A percentile compares a stretch with the other conserved stretches of the same genome.
These are phyloP conservation scores for Fusarium praegraminearum DNA, from an alignment of 2,329 filamentous ascomycete genomes.

Conservation along the genomic window DNA sequence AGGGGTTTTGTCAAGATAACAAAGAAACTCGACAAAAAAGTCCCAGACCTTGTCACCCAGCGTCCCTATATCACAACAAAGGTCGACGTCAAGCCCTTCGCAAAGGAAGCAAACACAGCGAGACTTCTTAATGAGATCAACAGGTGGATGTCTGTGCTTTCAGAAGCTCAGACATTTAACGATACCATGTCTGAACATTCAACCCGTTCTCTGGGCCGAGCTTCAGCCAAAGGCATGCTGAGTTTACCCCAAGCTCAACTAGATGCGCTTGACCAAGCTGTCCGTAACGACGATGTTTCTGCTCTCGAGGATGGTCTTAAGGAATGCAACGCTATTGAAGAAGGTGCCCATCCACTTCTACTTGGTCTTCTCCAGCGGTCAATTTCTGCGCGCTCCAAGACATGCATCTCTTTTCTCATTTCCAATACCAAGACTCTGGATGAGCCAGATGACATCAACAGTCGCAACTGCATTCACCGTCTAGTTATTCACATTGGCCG, in stretches of 20 bases:
- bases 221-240: slow-evolving; percentile 79
- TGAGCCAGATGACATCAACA: slow-evolving; percentile 92
- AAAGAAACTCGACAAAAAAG: slow-evolving; percentile 98
- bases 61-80: slow-evolving; percentile 89
- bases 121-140: slow-evolving; percentile 76
- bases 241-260: slow-evolving; percentile 76
- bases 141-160: slow-evolving; percentile 87
- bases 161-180: slow-evolving; percentile 80
- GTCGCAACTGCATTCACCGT: slow-evolving; percentile 91
- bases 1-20: slow-evolving; percentile 98
- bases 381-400: slow-evolving; percentile 75
- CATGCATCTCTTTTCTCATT: slow-evolving; percentile 79
- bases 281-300: slow-evolving; percentile 74
- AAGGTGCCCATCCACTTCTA: slow-evolving; percentile 72
- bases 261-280: slow-evolving; percentile 78
- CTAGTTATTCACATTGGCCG: slow-evolving; percentile 92
- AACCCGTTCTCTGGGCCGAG: slow-evolving; percentile 79
- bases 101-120: slow-evolving; percentile 72
- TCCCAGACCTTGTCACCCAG: slow-evolving; percentile 80
- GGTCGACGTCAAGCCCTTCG: slow-evolving; percentile 89
- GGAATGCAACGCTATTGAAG: slow-evolving; percentile 63
- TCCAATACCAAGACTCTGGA: slow-evolving; percentile 77
- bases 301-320: slow-evolving; percentile 68
- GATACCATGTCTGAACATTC: slow-evolving; percentile 82
- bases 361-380: slow-evolving; percentile 83